phyloP scores from a whole-genome alignment of 352 stramenopile genomes.

The Pythium phragmiticola region DNA sequence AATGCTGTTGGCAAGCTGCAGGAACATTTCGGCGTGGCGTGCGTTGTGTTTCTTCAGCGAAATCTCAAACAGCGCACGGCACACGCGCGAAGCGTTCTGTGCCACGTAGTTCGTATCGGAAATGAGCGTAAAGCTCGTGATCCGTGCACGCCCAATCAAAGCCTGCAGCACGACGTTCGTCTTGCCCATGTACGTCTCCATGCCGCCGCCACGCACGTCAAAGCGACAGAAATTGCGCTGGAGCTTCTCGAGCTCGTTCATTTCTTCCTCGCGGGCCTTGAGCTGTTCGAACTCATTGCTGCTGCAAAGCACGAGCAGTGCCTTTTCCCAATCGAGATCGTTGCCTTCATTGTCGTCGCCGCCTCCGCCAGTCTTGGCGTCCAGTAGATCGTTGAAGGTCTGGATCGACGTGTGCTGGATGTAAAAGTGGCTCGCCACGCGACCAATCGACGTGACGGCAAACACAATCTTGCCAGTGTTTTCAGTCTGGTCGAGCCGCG shows the following conservation, averaged over 20 bases:
- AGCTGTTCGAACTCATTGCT: conserved; percentile 96
- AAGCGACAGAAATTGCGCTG: conserved; percentile 87
- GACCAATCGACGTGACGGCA: conserved; percentile 95
- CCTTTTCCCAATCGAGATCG: conserved; percentile 67
- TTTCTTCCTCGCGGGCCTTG: conserved; percentile 95
- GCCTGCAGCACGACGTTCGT: conserved; percentile 96
- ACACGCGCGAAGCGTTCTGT: conserved; percentile 97
- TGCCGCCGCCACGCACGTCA: conserved; percentile 86
- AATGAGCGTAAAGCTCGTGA: conserved; percentile 97
- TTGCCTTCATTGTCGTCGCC: conserved; percentile 30
- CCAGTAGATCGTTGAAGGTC: conserved; percentile 96
- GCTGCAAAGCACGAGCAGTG: conserved; percentile 68
- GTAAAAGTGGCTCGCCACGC: conserved; percentile 99
- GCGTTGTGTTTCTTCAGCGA: conserved; percentile 90
- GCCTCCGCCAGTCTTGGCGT: conserved; percentile 42
- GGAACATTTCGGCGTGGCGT: conserved; percentile 89
- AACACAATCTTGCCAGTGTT: conserved; percentile 66
- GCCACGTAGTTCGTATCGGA: conserved; percentile 99
- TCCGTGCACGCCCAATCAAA: conserved; percentile 61
- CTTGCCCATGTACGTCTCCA: conserved; percentile 94
- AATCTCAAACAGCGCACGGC: conserved; percentile 99
- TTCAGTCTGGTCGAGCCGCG: conserved; percentile 17
- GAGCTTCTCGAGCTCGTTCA: conserved; percentile 92
- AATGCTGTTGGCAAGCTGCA: conserved; percentile 96
- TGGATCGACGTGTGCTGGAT: conserved; percentile 98